These are phyloP conservation scores for Exophiala aquamarina DNA, from an alignment of 2,329 filamentous ascomycete genomes.

Conservation along the genomic window DNA sequence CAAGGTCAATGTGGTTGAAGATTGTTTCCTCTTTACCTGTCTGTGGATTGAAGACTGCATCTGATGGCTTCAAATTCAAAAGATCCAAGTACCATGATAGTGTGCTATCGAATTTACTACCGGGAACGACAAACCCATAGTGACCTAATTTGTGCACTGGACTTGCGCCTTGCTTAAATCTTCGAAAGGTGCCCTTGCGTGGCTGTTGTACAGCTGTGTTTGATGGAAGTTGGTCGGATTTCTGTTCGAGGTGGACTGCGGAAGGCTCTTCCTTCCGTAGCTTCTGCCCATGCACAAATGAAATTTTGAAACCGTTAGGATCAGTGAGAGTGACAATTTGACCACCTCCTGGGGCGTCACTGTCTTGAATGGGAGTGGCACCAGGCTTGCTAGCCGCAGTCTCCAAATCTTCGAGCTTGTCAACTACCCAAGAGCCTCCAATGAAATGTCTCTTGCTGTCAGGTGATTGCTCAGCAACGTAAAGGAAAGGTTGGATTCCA, in stretches of 20 bases:
- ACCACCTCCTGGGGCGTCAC: constrained; percentile 24
- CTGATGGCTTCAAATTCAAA: constrained; percentile 48
- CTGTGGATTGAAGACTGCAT: constrained; percentile 36
- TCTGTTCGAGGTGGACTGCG: constrained; percentile 6
- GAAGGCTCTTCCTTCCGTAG: constrained; percentile 7
- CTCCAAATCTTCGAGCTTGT: constrained; percentile 15
- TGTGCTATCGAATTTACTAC: constrained; percentile 34
- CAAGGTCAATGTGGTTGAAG: constrained; percentile 54
- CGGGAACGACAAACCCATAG: constrained; percentile 41
- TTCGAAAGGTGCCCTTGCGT: constrained; percentile 37
- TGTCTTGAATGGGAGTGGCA: constrained; percentile 14
- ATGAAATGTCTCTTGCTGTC: constrained; percentile 18
- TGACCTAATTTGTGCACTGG: constrained; percentile 51
- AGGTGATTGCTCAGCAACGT: constrained; percentile 40
- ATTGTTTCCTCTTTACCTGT: constrained; percentile 34
- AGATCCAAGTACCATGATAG: constrained; percentile 44
- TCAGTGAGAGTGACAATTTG: constrained; percentile 25
- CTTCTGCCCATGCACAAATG: constrained; percentile 25
- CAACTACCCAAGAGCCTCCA: constrained; percentile 20
- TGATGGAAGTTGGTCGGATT: constrained; percentile 26
- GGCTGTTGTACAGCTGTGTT: constrained; percentile 38
- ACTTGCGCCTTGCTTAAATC: constrained; percentile 46
- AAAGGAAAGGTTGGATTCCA: constrained; percentile 59
- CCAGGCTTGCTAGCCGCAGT: constrained; percentile 12
- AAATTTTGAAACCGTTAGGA: constrained; percentile 24